A percentile compares a stretch with the other conserved stretches of the same genome.
These are phyloP conservation scores for barley (Hordeum vulgare) DNA, from an alignment of 176 grass and related monocot species.

Conservation along the genomic window MorexV3_pseudomolecules_assembly NC_058520.1:179706646-179707145, in stretches of 20 bases:
- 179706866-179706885: background rate
- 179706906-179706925: background rate
- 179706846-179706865: background rate
- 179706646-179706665: conserved; percentile 75
- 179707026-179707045: background rate
- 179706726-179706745: conserved; percentile 44
- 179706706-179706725: conserved; percentile 49
- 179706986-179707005: background rate
- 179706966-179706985: background rate
- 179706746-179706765: conserved; percentile 49
- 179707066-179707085: background rate
- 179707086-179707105: background rate
- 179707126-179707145: background rate
- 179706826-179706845: background rate
- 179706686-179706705: conserved; percentile 51
- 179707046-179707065: background rate
- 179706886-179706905: background rate
- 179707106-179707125: background rate
- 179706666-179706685: conserved; percentile 69
- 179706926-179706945: background rate
- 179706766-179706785: conserved; percentile 34
- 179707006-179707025: background rate
- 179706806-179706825: conserved; percentile 1
- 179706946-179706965: background rate
- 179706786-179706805: conserved; percentile 12